Evolutionary conservation across 2,329 filamentous ascomycete genomes (phyloP).

Genomic region (Bipolaris cookei): DNA sequence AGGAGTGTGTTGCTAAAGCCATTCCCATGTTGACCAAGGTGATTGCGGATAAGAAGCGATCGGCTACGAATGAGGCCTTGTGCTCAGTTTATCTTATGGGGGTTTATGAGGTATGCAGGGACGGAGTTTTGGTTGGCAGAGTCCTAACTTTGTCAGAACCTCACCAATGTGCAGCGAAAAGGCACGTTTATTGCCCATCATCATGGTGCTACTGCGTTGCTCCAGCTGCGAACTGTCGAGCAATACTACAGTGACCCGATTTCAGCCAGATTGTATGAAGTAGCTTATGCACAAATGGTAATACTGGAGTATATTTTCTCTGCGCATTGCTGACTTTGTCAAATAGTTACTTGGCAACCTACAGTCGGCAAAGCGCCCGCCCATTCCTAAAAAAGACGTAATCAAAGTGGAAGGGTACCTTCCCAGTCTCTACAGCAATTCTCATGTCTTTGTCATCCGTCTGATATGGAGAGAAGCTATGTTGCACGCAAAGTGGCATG

Average conservation of each 20-base stretch:
- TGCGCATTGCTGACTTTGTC: slow-evolving; percentile 18
- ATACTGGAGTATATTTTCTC: not conserved
- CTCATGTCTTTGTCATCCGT: slow-evolving; percentile 30
- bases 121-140: not conserved
- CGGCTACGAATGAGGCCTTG: slow-evolving; percentile 31
- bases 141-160: slow-evolving; percentile 23
- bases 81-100: slow-evolving; percentile 41
- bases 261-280: slow-evolving; percentile 38
- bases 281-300: slow-evolving; percentile 37
- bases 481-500: slow-evolving; percentile 38
- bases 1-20: slow-evolving; percentile 31
- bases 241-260: slow-evolving; percentile 33
- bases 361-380: slow-evolving; percentile 33
- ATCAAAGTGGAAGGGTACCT: slow-evolving; percentile 18
- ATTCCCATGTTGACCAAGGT: slow-evolving; percentile 32
- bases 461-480: slow-evolving; percentile 33
- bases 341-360: slow-evolving; percentile 37
- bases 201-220: slow-evolving; percentile 36
- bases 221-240: slow-evolving; percentile 35
- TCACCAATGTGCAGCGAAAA: slow-evolving; percentile 27
- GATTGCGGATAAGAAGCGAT: slow-evolving; percentile 31
- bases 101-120: slow-evolving; percentile 33
- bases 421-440: slow-evolving; percentile 29
- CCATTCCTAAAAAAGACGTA: slow-evolving; percentile 29
- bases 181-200: slow-evolving; percentile 36